Base-by-base conservation (phyloP, 495 filamentous ascomycete genomes). In the Annulohypoxylon maeteangense region DNA sequence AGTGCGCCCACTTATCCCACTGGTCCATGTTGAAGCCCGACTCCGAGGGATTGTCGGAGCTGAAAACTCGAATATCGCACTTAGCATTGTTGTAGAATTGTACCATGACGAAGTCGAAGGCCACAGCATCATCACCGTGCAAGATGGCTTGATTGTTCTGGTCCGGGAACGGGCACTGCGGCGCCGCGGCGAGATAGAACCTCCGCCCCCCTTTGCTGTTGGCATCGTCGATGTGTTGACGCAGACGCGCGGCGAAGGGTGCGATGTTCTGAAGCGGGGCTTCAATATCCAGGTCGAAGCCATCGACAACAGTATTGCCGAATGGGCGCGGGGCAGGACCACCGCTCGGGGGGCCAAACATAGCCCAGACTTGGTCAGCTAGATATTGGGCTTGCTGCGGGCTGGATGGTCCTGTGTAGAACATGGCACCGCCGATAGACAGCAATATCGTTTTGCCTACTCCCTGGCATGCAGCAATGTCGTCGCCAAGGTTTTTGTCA, bases 1-100 rank as follows among this genome's bases (percentile, higher is more conserved):
- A 86, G 68, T 85, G 85, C n/a, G 90, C 89, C 88, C 90, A 93
- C 60, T 81, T 81, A 65, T 92, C 90, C 91, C 91, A 93, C 56
- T 82, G 81, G 11, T 78, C 84, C 76, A 91, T 90, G 76, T 92
- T 91, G 80, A 89, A 92, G 60, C 86, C 85, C 25, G 74, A 81
- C 72, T 86, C 83, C 14, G 72, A 57, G 80, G 79, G 5, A 72
- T 81, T 10, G 74, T 60, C 27, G 81, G 1, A 78, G n/a, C 73
- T 65, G 77, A 83, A 91, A 14, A 80, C 79, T 40, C 83, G 80
- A 3, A 88, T 75, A n/a, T 90, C 90, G 77, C 90, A 92, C 29
- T 61, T 45, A 69, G 79, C 84, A 79, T 90, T 90, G 68, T 83
- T 84, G 65, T 82, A 92, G 81, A 92, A 92, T 74, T 92, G 90